A percentile compares a stretch with the other conserved stretches of the same genome.
Conservation (phyloP, 805 yeast genomes). For the Saccharomycopsis microspora region DNA sequence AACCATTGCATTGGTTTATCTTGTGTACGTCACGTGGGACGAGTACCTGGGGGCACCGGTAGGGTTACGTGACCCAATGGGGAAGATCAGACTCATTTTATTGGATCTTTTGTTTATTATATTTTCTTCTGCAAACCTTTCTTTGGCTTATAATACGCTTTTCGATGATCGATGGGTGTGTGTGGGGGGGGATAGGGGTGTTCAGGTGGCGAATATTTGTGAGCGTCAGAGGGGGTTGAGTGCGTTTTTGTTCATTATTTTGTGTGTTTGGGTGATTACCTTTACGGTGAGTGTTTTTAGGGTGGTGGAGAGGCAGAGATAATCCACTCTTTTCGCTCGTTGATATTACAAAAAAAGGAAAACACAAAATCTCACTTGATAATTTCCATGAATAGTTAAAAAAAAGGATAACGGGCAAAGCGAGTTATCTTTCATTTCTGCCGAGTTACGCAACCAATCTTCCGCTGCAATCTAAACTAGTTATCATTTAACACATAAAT, state of each 20-base stretch:
- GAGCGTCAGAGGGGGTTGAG: slow-evolving; percentile 68
- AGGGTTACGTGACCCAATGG: slow-evolving; percentile 77
- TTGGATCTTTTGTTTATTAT: slow-evolving; percentile 81
- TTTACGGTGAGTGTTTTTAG: slow-evolving; percentile 76
- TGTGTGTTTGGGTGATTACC: slow-evolving; percentile 76
- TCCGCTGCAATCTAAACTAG: no score
- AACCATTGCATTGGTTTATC: slow-evolving; percentile 63
- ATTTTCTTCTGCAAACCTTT: slow-evolving; percentile 76
- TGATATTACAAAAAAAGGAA: no score
- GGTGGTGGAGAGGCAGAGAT: slow-evolving; percentile 47
- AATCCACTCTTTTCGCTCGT: no score
- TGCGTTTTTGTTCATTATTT: slow-evolving; percentile 62
- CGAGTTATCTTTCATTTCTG: no score
- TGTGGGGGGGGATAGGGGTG: slow-evolving; percentile 12
- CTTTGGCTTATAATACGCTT: slow-evolving; percentile 75
- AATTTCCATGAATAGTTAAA: no score
- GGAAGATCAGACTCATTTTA: slow-evolving; percentile 71
- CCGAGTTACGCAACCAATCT: no score
- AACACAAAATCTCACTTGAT: no score
- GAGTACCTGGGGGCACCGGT: slow-evolving; percentile 88
- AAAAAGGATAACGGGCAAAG: no score
- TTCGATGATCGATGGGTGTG: slow-evolving; percentile 82
- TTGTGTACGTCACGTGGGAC: slow-evolving; percentile 75
- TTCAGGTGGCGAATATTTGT: slow-evolving; percentile 37
- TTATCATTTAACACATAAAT: no score